Evolutionary conservation across 1,284 basidiomycete species (phyloP), one percentile per base, ranked within the genome.

Genomic region (Ustilago sp.): DNA sequence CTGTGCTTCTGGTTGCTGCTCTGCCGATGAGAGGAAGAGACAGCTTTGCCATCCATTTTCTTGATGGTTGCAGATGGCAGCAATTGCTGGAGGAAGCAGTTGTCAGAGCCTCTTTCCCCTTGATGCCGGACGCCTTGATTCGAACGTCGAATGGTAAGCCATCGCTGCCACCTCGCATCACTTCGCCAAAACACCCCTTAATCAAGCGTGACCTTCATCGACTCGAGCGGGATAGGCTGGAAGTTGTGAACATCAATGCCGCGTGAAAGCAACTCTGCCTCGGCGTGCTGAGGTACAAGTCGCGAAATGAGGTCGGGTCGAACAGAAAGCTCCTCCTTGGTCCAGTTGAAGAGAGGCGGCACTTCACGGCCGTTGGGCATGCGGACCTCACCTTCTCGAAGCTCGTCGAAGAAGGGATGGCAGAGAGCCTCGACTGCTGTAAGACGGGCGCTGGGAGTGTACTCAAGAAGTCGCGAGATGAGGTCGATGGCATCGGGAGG

Each of bases 331-430:
- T 99, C 96, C 89, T 98, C 95, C 80, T 93, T 91, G 72, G 95
- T 96, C 87, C 97, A 98, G 89, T 99, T 91, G 88, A 99, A 99
- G 75, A 99, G 89, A 61, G 90, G 90, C 2, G 96, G 96, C 88
- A 98, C 93, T 55, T 95, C 94, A 87, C 95, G 95, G 74, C 96
- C 96, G 84, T 96, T 98, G 13, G 95, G 95, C 93, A 99, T 93
- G 87, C 92, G 91, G 48, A 93, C 92, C 1, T 94, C 94, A 58
- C 77, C 80, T 17, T 76, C 90, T 77, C 94, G 91, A 81, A 99
- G 88, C 87, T 99, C 96, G 86, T 99, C 95, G 86, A 99, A 99
- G 91, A 99, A 96, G 23, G 94, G 92, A 86, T 98, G 95, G 75
- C 83, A 86, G 71, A 86, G 81, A 8, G 94, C 94, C 88, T 98